These are phyloP conservation scores for Graphilbum fragrans DNA, from an alignment of 2,329 filamentous ascomycete genomes.

Conservation along the genomic window DNA sequence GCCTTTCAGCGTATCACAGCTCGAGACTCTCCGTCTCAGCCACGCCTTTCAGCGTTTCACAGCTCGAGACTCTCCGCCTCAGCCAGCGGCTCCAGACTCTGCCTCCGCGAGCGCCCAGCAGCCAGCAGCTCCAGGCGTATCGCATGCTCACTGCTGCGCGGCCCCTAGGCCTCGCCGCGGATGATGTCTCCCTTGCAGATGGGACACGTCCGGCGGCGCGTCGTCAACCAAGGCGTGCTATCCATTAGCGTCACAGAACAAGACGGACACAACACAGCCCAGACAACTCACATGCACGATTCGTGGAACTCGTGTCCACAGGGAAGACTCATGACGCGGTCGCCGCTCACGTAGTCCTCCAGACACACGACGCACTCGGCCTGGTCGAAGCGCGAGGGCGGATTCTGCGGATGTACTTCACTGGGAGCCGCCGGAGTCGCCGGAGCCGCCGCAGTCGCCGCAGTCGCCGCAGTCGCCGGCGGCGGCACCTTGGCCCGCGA, in stretches of 20 bases:
- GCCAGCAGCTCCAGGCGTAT: neutral
- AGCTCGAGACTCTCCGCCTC: too few species aligned
- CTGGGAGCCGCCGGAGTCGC: too few species aligned
- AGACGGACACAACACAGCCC: neutral
- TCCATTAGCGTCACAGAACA: neutral
- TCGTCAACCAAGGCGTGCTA: slow-evolving; percentile 94
- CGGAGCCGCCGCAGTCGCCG: too few species aligned
- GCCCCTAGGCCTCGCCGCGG: too few species aligned
- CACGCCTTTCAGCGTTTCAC: too few species aligned
- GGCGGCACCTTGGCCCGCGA: slow-evolving; percentile 55
- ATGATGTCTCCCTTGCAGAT: slow-evolving; percentile 99
- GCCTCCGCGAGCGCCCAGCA: too few species aligned
- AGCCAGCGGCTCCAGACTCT: too few species aligned
- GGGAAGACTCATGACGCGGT: slow-evolving; percentile 90
- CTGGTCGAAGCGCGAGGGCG: slow-evolving; percentile 30
- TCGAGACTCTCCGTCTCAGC: too few species aligned
- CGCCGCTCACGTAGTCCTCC: slow-evolving; percentile 90
- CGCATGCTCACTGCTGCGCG: too few species aligned
- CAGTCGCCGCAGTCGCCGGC: too few species aligned
- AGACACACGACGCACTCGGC: slow-evolving; percentile 93
- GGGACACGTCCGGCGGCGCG: slow-evolving; percentile 87
- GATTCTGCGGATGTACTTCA: slow-evolving; percentile 23
- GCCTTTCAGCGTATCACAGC: too few species aligned
- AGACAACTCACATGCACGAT: slow-evolving; percentile 82
- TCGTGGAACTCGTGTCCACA: slow-evolving; percentile 97